Evolutionary conservation across 192 early-diverging fungal genomes (phyloP).

Genomic region (Paraglomus occultum): DNA sequence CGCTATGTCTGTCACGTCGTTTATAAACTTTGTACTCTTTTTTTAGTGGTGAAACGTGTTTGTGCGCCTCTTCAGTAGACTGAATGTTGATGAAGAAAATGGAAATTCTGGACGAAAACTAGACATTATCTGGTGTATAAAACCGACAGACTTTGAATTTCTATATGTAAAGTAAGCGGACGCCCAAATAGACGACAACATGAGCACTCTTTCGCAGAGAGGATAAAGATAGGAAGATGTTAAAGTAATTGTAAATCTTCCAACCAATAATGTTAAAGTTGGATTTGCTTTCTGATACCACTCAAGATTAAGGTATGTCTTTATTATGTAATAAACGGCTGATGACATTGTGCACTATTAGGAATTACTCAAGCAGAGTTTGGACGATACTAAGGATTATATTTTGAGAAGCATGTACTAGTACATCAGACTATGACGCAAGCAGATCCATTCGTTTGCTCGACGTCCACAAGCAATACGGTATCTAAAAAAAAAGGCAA

Average conservation of each 20-base stretch:
- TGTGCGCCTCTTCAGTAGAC: conserved; percentile 14
- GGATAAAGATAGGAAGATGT: neutral
- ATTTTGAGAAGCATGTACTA: too few relatives aligned
- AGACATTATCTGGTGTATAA: conserved; percentile 14
- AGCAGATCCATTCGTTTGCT: too few relatives aligned
- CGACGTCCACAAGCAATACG: too few relatives aligned
- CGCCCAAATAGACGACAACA: neutral
- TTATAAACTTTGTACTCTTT: neutral
- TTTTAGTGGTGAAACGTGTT: conserved; percentile 10
- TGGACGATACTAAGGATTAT: too few relatives aligned
- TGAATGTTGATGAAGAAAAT: neutral
- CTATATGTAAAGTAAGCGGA: neutral
- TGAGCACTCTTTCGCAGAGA: neutral
- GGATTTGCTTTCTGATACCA: too few relatives aligned
- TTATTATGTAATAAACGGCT: too few relatives aligned
- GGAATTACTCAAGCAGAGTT: too few relatives aligned
- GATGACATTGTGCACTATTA: too few relatives aligned
- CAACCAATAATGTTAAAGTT: too few relatives aligned
- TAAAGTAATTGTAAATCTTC: conserved; percentile 13
- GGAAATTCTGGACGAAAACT: neutral
- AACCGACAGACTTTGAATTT: conserved; percentile 8
- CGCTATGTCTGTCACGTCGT: neutral
- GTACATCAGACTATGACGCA: too few relatives aligned
- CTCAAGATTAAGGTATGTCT: too few relatives aligned
- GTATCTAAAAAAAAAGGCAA: too few relatives aligned